Evolutionary conservation across 371 early-diverging fungal species (phyloP).

Genomic region (Mucor circinelloides): DNA sequence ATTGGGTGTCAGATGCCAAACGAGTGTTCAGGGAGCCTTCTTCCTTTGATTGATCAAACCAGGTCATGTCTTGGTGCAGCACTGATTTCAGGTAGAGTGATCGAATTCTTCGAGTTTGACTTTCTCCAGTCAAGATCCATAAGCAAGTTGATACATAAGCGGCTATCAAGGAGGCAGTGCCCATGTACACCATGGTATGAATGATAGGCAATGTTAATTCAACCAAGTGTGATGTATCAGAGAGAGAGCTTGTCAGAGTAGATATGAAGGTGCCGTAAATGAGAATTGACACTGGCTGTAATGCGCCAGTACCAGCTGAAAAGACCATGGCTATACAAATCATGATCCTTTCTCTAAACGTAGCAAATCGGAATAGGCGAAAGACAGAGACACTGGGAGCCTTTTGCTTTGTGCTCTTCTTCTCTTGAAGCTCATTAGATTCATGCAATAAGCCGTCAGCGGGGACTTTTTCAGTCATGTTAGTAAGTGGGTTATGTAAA

Average conservation of each 20-base stretch:
- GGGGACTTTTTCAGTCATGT: neutral
- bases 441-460: neutral
- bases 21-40: constrained; percentile 70
- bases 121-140: constrained; percentile 41
- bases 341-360: constrained; percentile 22
- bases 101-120: constrained; percentile 43
- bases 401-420: neutral
- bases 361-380: constrained; percentile 43
- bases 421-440: no score
- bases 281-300: constrained; percentile 41
- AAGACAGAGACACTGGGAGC: constrained; percentile 32
- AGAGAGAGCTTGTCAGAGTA: constrained; percentile 3
- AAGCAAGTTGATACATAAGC: constrained; percentile 36
- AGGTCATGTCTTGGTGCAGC: constrained; percentile 84
- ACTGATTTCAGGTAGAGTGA: constrained; percentile 65
- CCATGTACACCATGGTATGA: constrained; percentile 38
- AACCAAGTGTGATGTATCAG: neutral
- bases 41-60: constrained; percentile 74
- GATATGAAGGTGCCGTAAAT: constrained; percentile 36
- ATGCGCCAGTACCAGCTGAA: constrained; percentile 34
- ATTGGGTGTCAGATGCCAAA: constrained; percentile 71
- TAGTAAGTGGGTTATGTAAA: neutral
- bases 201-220: constrained; percentile 24
- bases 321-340: constrained; percentile 24
- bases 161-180: constrained; percentile 29